A percentile compares a stretch with the other conserved stretches of the same genome.
These are phyloP conservation scores for Amanita pallidorosea DNA, from an alignment of 768 basidiomycete species.

Conservation along the genomic window DNA sequence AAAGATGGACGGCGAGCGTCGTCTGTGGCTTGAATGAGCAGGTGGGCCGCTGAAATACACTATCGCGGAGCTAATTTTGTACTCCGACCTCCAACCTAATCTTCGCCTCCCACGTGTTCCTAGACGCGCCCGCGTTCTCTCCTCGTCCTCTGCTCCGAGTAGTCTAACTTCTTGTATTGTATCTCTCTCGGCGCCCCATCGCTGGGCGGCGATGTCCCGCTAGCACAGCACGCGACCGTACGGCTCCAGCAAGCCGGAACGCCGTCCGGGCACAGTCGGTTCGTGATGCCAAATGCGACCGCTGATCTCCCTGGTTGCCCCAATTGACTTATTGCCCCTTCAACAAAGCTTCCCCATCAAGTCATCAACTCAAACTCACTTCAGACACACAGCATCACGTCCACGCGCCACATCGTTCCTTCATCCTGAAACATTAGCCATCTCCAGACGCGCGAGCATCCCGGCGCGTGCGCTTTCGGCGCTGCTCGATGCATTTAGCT, in stretches of 20 bases:
- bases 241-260: neutral
- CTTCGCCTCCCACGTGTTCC: constrained; percentile 3
- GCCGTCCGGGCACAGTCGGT: constrained; percentile 4
- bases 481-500: neutral
- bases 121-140: neutral
- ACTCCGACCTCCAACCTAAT: constrained; percentile 4
- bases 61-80: constrained; percentile 8
- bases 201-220: neutral
- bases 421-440: neutral
- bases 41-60: constrained; percentile 6
- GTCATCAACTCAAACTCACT: constrained; percentile 4
- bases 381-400: neutral
- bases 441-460: neutral
- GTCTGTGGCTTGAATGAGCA: constrained; percentile 1
- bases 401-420: neutral
- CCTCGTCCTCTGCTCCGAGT: neutral
- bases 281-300: neutral
- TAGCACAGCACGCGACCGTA: neutral
- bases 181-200: neutral
- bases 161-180: neutral
- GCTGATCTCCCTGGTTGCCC: constrained; percentile 5
- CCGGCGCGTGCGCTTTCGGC: neutral
- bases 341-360: neutral
- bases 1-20: constrained; percentile 1
- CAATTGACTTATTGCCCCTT: neutral